These are phyloP conservation scores for Coriolopsis trogii DNA, from an alignment of 1,284 basidiomycete genomes.

Conservation along the genomic window DNA sequence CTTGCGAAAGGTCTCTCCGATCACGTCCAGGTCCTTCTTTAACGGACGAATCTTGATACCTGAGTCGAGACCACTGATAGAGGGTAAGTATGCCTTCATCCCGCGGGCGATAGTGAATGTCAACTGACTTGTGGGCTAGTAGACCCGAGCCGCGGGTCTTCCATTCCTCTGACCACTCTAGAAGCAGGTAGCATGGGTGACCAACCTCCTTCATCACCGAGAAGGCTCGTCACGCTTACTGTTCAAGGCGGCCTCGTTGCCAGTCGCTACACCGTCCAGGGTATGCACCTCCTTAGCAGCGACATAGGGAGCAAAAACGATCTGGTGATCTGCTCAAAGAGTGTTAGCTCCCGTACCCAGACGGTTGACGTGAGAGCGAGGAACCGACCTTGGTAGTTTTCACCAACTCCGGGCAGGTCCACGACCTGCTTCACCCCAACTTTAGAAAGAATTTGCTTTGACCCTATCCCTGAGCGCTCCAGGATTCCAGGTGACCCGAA, in stretches of 20 bases:
- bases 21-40: slow-evolving; percentile 42
- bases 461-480: slow-evolving; percentile 41
- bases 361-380: not conserved
- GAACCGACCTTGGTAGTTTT: slow-evolving; percentile 50
- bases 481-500: slow-evolving; percentile 60
- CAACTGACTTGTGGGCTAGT: slow-evolving; percentile 51
- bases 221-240: slow-evolving; percentile 27
- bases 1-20: slow-evolving; percentile 47
- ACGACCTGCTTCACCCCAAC: slow-evolving; percentile 45
- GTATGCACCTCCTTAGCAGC: slow-evolving; percentile 44
- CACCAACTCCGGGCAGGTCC: slow-evolving; percentile 60
- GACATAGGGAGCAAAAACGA: slow-evolving; percentile 38
- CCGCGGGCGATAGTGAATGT: not conserved
- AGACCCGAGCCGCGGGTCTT: slow-evolving; percentile 45
- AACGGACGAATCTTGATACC: slow-evolving; percentile 54
- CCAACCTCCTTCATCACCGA: not conserved
- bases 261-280: slow-evolving; percentile 45
- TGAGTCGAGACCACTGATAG: slow-evolving; percentile 43
- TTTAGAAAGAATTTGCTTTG: slow-evolving; percentile 40
- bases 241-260: slow-evolving; percentile 34
- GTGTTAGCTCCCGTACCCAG: no score
- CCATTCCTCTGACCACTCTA: slow-evolving; percentile 49
- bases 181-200: not conserved
- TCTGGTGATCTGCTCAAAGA: slow-evolving; percentile 48
- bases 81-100: not conserved